These are phyloP conservation scores for Candida sojae DNA, from an alignment of 1,139 yeast species.

Conservation along the genomic window DNA sequence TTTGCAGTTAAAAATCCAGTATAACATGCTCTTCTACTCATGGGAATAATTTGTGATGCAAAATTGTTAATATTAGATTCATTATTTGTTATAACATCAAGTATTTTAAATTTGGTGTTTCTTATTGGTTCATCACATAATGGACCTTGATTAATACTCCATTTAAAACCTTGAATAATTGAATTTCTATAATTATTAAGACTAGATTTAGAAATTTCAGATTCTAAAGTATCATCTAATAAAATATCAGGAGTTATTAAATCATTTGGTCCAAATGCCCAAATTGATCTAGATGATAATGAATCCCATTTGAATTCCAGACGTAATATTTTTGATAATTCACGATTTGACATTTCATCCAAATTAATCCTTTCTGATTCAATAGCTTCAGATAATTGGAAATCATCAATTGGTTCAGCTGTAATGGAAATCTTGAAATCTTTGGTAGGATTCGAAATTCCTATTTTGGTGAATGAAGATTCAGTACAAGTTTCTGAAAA, in stretches of 20 bases:
- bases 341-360: slow-evolving; percentile 35
- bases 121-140: slow-evolving; percentile 82
- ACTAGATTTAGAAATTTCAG: slow-evolving; percentile 61
- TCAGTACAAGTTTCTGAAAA: slow-evolving; percentile 79
- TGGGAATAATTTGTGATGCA: slow-evolving; percentile 79
- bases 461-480: slow-evolving; percentile 65
- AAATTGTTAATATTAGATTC: slow-evolving; percentile 47
- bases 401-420: slow-evolving; percentile 71
- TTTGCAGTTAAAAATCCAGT: slow-evolving; percentile 76
- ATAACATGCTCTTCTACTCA: slow-evolving; percentile 82
- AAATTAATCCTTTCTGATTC: slow-evolving; percentile 49
- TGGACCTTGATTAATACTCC: slow-evolving; percentile 89
- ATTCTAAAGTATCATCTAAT: slow-evolving; percentile 73
- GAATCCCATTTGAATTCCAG: slow-evolving; percentile 77
- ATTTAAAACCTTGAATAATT: slow-evolving; percentile 74
- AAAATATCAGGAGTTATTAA: slow-evolving; percentile 58
- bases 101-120: slow-evolving; percentile 68
- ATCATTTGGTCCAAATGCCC: slow-evolving; percentile 75
- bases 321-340: slow-evolving; percentile 56
- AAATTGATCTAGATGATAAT: slow-evolving; percentile 76
- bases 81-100: slow-evolving; percentile 56
- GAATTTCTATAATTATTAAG: slow-evolving; percentile 51
- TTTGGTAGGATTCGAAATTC: slow-evolving; percentile 55
- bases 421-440: slow-evolving; percentile 65
- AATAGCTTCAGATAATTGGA: slow-evolving; percentile 55